Evolutionary conservation across 495 filamentous ascomycete species (phyloP), one percentile per base, ranked within the genome.

Genomic region (Penicillium taxi): DNA sequence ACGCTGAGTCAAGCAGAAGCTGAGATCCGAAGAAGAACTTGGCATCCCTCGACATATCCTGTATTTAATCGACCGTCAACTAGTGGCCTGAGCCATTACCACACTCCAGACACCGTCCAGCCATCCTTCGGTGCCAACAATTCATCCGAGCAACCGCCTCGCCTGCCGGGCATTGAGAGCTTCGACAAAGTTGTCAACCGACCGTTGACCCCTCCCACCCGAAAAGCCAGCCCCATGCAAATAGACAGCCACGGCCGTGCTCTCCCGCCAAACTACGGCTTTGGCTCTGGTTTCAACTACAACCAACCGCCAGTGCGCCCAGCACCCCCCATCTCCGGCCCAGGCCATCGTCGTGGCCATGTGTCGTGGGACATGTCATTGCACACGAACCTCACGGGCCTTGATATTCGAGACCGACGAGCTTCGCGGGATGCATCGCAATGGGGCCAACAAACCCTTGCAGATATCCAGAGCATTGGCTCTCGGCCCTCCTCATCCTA

Each of bases 91-190:
- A 71, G 58, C 41, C 74, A 67, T 47, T 73, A 75, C 47, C 77
- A 77, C 56, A 81, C 74, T 0, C 69, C 75, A 3, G 74, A 80
- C 29, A 69, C 70, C 14, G 77, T 60, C 25, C 72, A 58, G 35
- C 65, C 75, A 3, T 61, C 69, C 11, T 69, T 66, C 53, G 73
- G 64, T 24, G 15, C 12, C 8, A 29, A 70, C 28, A 67, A 64
- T 28, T 38, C 55, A 11, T 36, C 55, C 2, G 73, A 76, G 15
- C 73, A 75, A 47, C 56, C 63, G 19, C 62, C 81, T 13, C 77
- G 85, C 18, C 63, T 95, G 16, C 88, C 88, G 0, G 87, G 88
- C 6, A 95, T 95, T 45, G 86, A 91, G 51, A 90, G 84, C 23
- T 94, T 94, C 44, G 86, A 89, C 52, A 78, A 82, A 31, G 69